phyloP scores from a whole-genome alignment of 768 basidiomycete genomes.

The Lepiota subincarnata region DNA sequence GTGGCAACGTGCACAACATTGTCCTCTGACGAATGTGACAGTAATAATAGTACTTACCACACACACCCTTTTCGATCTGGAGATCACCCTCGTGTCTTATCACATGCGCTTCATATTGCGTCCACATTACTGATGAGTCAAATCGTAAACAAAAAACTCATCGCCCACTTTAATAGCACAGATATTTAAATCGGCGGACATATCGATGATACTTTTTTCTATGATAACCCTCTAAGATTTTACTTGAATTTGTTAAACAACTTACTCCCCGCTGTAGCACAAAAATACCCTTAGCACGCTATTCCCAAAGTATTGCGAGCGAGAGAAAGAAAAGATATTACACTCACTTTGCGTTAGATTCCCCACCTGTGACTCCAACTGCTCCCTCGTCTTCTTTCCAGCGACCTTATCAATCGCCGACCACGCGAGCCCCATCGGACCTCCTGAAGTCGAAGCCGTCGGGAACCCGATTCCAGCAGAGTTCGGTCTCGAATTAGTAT shows the following conservation, averaged over 20 bases:
- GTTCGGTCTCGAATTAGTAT: slow-evolving; percentile 16
- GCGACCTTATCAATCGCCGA: slow-evolving; percentile 54
- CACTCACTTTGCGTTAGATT: slow-evolving; percentile 50
- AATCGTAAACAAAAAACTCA: too few relatives aligned
- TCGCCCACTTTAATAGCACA: too few relatives aligned
- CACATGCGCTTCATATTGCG: too few relatives aligned
- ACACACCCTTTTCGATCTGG: too few relatives aligned
- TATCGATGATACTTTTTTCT: too few relatives aligned
- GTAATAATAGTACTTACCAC: too few relatives aligned
- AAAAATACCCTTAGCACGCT: neutral
- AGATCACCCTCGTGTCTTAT: too few relatives aligned
- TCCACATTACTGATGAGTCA: too few relatives aligned
- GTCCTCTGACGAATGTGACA: too few relatives aligned
- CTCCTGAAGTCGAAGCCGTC: slow-evolving; percentile 18
- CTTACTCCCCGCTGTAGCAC: slow-evolving; percentile 36
- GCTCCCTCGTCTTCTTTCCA: slow-evolving; percentile 44
- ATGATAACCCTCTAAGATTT: slow-evolving; percentile 14
- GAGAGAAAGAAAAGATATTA: slow-evolving; percentile 8
- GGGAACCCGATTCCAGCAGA: slow-evolving; percentile 26
- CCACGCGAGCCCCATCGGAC: slow-evolving; percentile 39
- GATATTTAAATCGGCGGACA: too few relatives aligned
- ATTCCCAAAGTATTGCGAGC: neutral
- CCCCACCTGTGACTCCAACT: slow-evolving; percentile 44
- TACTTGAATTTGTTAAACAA: slow-evolving; percentile 44
- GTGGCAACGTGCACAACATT: too few relatives aligned